These are phyloP conservation scores for Hanseniaspora singularis DNA, from an alignment of 805 yeast genomes.

Conservation along the genomic window DNA sequence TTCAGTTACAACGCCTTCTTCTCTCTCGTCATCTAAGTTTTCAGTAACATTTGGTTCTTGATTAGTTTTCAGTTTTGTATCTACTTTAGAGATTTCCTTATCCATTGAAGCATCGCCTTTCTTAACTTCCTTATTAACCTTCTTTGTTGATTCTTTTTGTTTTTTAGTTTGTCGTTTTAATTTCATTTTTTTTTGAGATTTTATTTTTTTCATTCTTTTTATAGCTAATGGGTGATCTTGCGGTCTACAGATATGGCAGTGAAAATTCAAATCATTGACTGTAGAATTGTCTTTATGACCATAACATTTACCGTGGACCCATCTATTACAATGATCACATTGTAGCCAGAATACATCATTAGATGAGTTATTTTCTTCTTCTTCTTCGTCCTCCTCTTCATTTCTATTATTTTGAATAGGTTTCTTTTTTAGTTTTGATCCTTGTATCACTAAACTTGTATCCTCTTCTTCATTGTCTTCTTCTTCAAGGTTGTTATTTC, in stretches of 20 bases:
- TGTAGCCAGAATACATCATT: conserved; percentile 93
- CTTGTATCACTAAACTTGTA: background rate
- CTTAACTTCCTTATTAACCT: conserved; percentile 14
- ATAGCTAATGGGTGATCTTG: conserved; percentile 8
- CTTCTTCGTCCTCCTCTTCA: conserved; percentile 1
- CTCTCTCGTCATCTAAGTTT: too few relatives aligned
- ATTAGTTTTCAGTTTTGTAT: conserved; percentile 15
- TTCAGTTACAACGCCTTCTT: too few relatives aligned
- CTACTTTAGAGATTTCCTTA: conserved; percentile 17
- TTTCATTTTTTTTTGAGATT: conserved; percentile 8
- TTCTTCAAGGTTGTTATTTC: background rate
- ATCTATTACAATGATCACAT: conserved; percentile 81
- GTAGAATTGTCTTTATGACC: conserved; percentile 57
- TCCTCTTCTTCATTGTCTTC: background rate
- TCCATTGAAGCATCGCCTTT: too few relatives aligned
- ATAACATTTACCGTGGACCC: conserved; percentile 95
- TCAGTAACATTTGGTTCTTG: conserved; percentile 10
- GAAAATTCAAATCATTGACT: conserved; percentile 28
- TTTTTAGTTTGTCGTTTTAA: background rate
- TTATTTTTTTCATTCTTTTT: conserved; percentile 3
- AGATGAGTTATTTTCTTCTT: conserved; percentile 6
- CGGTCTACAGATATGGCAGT: conserved; percentile 11
- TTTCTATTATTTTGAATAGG: background rate
- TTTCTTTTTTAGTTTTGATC: background rate
- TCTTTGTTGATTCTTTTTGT: conserved; percentile 15